These are phyloP conservation scores for Penicillium sp. DNA, from an alignment of 2,329 filamentous ascomycete genomes.

Conservation along the genomic window DNA sequence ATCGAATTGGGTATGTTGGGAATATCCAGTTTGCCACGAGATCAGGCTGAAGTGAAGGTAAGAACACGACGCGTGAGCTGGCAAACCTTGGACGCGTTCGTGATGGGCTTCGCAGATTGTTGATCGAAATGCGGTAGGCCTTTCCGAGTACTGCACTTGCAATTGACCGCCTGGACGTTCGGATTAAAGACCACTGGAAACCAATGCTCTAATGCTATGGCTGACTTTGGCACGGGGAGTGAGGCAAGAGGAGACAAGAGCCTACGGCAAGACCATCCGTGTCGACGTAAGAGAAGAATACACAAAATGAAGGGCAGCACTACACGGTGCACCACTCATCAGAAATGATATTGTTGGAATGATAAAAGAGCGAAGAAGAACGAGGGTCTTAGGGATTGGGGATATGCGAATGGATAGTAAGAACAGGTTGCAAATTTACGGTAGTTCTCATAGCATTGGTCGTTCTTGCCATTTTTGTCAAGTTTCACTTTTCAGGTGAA, in stretches of 20 bases:
- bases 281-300: not conserved
- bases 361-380: not conserved
- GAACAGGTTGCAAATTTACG: not conserved
- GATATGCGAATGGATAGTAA: not conserved
- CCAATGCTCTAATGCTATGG: not conserved
- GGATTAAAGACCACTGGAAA: not conserved
- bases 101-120: not conserved
- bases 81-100: not conserved
- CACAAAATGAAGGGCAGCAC: not conserved
- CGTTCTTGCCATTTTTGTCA: constrained; percentile 5
- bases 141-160: too few species aligned
- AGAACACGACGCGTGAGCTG: not conserved
- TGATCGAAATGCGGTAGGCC: not conserved
- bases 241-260: constrained; percentile 5
- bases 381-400: constrained; percentile 6
- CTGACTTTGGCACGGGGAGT: not conserved
- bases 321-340: not conserved
- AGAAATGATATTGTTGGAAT: not conserved
- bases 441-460: not conserved
- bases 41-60: not conserved
- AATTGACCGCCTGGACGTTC: not conserved
- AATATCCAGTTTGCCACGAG: not conserved
- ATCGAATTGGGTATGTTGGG: too few species aligned
- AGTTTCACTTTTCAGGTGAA: not conserved
- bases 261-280: not conserved